Conservation (phyloP, 441 rosid species). For the Aquilaria agallochum region DNA sequence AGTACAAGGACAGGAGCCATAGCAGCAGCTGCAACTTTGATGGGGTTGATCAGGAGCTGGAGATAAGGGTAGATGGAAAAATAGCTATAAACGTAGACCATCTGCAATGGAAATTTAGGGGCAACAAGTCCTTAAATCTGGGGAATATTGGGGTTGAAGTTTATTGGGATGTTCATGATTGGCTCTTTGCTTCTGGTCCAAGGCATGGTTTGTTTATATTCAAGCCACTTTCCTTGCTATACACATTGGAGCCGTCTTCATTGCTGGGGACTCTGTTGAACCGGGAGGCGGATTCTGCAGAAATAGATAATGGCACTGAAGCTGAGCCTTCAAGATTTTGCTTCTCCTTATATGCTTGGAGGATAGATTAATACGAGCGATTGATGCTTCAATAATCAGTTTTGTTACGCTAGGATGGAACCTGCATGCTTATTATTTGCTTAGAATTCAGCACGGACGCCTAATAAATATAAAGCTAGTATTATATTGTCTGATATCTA, state of each 20-base stretch:
- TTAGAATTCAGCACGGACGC: too few species aligned
- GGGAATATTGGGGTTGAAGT: conserved; percentile 47
- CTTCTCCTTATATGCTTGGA: conserved; percentile 71
- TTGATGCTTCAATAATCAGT: too few species aligned
- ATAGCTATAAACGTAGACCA: conserved; percentile 46
- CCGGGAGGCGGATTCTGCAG: conserved; percentile 16
- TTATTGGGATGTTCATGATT: conserved; percentile 84
- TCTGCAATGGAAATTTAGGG: conserved; percentile 82
- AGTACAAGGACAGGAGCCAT: conserved; percentile 28
- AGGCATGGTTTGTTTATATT: conserved; percentile 59
- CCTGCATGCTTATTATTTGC: too few species aligned
- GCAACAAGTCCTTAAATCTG: conserved; percentile 50
- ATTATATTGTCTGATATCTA: too few species aligned
- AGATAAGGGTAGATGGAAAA: conserved; percentile 62
- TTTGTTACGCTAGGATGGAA: too few species aligned
- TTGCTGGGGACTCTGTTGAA: conserved; percentile 16
- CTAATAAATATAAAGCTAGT: too few species aligned
- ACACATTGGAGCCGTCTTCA: conserved; percentile 16
- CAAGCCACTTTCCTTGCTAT: conserved; percentile 32
- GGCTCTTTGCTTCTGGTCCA: conserved; percentile 73
- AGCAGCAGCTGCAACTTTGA: conserved; percentile 3
- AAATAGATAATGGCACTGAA: conserved; percentile 23
- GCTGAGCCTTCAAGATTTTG: conserved; percentile 38
- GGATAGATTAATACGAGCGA: conserved; percentile 30
- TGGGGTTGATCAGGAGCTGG: conserved; percentile 49